phyloP scores from a whole-genome alignment of 2,329 filamentous ascomycete genomes.

The Sclerotiophoma versabilis region DNA sequence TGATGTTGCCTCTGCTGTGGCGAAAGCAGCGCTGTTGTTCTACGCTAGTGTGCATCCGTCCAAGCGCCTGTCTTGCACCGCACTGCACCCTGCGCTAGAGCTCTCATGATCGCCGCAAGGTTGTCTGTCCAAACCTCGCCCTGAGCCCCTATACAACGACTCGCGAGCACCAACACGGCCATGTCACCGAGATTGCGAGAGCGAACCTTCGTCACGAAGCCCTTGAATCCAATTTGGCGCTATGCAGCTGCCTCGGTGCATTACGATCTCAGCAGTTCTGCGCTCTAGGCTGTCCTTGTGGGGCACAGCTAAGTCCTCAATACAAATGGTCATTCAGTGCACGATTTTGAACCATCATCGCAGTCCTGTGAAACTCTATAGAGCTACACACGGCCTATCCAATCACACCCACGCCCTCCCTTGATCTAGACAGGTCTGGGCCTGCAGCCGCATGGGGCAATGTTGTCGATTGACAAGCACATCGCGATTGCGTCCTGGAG shows the following conservation, averaged over 20 bases:
- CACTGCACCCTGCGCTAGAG: conserved; percentile 4
- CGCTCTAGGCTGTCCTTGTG: too few species aligned
- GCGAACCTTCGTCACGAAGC: not conserved
- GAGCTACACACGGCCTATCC: too few species aligned
- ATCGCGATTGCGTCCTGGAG: too few species aligned
- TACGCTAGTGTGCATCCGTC: not conserved
- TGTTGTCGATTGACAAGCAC: too few species aligned
- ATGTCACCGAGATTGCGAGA: not conserved
- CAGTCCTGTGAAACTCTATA: too few species aligned
- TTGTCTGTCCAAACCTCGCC: not conserved
- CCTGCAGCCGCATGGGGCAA: too few species aligned
- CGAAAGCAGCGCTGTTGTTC: not conserved
- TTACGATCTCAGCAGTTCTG: not conserved
- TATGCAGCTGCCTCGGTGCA: not conserved
- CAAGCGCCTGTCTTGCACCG: conserved; percentile 1
- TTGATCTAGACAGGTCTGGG: too few species aligned
- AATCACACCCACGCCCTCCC: too few species aligned
- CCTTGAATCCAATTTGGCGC: too few species aligned
- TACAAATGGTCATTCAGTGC: too few species aligned
- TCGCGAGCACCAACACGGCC: not conserved
- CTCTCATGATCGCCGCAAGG: conserved; percentile 10
- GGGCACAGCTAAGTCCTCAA: too few species aligned
- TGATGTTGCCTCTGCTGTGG: conserved; percentile 6
- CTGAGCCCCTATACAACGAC: conserved; percentile 8
- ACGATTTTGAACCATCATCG: too few species aligned